Evolutionary conservation across 2,329 filamentous ascomycete genomes (phyloP).

Genomic region (Pyrenochaeta sp.): DNA sequence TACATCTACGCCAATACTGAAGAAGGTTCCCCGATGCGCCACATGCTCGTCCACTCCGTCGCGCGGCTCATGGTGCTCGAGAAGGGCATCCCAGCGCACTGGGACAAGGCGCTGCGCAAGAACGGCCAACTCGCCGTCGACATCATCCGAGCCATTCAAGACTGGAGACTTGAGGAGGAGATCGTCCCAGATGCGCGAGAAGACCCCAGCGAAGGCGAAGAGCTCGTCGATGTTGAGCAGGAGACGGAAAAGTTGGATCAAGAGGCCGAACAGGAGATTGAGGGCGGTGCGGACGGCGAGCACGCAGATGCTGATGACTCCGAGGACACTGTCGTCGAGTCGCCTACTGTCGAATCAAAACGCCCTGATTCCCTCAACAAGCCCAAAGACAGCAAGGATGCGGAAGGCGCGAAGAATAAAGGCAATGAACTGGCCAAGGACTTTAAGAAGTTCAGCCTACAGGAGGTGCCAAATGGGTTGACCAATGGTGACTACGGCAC

Average conservation of each 20-base stretch:
- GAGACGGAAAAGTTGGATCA: constrained; percentile 50
- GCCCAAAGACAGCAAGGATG: constrained; percentile 9
- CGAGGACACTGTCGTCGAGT: constrained; percentile 38
- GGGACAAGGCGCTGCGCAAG: constrained; percentile 63
- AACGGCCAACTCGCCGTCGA: constrained; percentile 65
- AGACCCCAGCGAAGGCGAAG: constrained; percentile 51
- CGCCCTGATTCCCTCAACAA: constrained; percentile 7
- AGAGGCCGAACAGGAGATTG: constrained; percentile 38
- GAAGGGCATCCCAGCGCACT: constrained; percentile 61
- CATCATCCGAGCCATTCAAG: constrained; percentile 62
- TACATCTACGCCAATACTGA: constrained; percentile 62
- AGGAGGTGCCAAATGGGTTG: constrained; percentile 42
- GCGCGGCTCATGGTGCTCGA: constrained; percentile 61
- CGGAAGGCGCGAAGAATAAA: constrained; percentile 19
- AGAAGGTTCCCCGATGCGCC: constrained; percentile 57
- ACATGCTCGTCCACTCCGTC: constrained; percentile 59
- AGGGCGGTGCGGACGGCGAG: constrained; percentile 34
- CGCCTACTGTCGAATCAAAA: constrained; percentile 20
- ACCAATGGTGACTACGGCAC: constrained; percentile 35
- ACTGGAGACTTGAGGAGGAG: constrained; percentile 61
- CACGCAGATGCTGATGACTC: constrained; percentile 19
- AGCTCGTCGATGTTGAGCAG: constrained; percentile 43
- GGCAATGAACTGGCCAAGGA: constrained; percentile 28
- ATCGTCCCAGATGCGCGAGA: constrained; percentile 60
- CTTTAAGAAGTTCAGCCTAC: constrained; percentile 38